These are phyloP conservation scores for Colletotrichum siamense DNA, from an alignment of 2,329 filamentous ascomycete genomes.

Conservation along the genomic window DNA sequence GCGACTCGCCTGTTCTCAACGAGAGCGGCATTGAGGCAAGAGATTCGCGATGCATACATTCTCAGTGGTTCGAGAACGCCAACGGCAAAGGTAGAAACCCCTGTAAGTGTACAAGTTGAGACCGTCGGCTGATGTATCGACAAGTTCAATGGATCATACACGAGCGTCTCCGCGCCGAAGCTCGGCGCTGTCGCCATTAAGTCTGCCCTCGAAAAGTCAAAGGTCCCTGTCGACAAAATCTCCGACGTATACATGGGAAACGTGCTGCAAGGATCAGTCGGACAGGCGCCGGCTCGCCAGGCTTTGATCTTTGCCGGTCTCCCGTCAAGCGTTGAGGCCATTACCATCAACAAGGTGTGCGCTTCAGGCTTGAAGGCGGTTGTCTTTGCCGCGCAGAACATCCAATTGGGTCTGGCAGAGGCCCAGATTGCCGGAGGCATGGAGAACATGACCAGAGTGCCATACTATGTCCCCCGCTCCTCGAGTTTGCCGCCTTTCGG, in stretches of 20 bases:
- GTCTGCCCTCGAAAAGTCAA: conserved; percentile 85
- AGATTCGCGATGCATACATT: conserved; percentile 93
- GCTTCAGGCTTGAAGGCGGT: conserved; percentile 95
- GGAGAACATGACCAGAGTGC: conserved; percentile 96
- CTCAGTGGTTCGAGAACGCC: conserved; percentile 89
- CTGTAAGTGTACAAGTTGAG: neutral
- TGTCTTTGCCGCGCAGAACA: conserved; percentile 88
- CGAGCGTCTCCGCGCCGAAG: conserved; percentile 81
- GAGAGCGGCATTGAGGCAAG: conserved; percentile 53
- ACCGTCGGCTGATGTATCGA: conserved; percentile 14
- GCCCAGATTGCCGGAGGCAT: conserved; percentile 94
- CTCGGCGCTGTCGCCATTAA: conserved; percentile 93
- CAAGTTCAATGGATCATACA: conserved; percentile 93
- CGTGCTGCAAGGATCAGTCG: conserved; percentile 82
- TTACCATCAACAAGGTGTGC: conserved; percentile 98
- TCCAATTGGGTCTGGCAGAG: conserved; percentile 88
- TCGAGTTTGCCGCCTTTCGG: conserved; percentile 85
- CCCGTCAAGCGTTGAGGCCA: conserved; percentile 79
- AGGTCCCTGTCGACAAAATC: conserved; percentile 80
- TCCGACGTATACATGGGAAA: conserved; percentile 98
- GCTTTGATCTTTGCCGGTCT: conserved; percentile 89
- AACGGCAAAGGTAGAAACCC: conserved; percentile 75
- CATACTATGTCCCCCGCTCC: conserved; percentile 87
- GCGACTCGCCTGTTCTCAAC: conserved; percentile 53
- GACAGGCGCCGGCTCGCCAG: conserved; percentile 92